Conservation (phyloP, 2,329 filamentous ascomycete genomes). For the Aspergillus candidus region DNA sequence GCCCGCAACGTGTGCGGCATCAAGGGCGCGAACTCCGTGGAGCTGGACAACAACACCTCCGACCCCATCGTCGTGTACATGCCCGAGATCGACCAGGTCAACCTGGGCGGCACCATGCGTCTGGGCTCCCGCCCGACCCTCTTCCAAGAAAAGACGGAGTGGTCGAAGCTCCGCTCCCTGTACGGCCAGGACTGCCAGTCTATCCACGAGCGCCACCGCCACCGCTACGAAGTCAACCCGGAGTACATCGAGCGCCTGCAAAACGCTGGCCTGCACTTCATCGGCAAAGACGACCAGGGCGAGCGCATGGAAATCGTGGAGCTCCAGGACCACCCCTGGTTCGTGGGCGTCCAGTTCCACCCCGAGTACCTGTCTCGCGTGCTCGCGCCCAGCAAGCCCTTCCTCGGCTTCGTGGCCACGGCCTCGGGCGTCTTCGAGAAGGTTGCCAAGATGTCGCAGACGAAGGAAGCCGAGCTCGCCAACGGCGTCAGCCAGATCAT, state of each 20-base stretch:
- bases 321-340: slow-evolving; percentile 76
- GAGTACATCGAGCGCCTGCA: slow-evolving; percentile 64
- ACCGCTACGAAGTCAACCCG: slow-evolving; percentile 88
- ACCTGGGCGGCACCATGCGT: slow-evolving; percentile 81
- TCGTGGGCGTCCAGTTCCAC: slow-evolving; percentile 81
- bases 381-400: slow-evolving; percentile 65
- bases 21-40: slow-evolving; percentile 49
- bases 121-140: slow-evolving; percentile 67
- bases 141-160: slow-evolving; percentile 71
- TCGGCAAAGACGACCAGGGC: slow-evolving; percentile 72
- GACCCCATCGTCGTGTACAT: slow-evolving; percentile 80
- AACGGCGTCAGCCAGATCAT: slow-evolving; percentile 33
- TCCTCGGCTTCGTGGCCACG: slow-evolving; percentile 79
- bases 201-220: slow-evolving; percentile 72
- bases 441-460: slow-evolving; percentile 18
- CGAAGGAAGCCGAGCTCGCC: slow-evolving; percentile 32
- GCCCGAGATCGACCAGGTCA: slow-evolving; percentile 75
- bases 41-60: slow-evolving; percentile 52
- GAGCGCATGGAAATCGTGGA: slow-evolving; percentile 80
- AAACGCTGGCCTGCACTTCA: slow-evolving; percentile 63
- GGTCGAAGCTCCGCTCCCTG: slow-evolving; percentile 68
- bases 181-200: slow-evolving; percentile 53
- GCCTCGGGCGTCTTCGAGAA: slow-evolving; percentile 60
- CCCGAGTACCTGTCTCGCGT: slow-evolving; percentile 79
- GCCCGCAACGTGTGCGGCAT: slow-evolving; percentile 70